phyloP scores from a whole-genome alignment of 2,329 filamentous ascomycete species.

The Conoideocrella luteorostrata region DNA sequence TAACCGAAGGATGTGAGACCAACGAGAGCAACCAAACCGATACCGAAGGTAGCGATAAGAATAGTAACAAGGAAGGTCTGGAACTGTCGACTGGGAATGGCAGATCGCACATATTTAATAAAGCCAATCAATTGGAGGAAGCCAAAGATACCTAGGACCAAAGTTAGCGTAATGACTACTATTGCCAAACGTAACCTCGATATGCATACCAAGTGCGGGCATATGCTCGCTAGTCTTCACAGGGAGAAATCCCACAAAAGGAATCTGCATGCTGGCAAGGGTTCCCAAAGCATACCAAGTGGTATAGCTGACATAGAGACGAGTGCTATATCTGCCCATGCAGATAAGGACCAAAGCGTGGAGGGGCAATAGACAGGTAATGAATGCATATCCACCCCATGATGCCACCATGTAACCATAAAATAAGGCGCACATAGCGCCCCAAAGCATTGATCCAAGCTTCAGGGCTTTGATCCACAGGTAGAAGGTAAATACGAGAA shows the following conservation, averaged over 20 bases:
- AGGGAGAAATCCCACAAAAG: constrained; percentile 94
- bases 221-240: constrained; percentile 98
- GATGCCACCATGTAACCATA: constrained; percentile 99
- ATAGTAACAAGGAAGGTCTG: constrained; percentile 77
- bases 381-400: constrained; percentile 99
- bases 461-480: constrained; percentile 99
- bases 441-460: constrained; percentile 94
- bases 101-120: constrained; percentile 82
- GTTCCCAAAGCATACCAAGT: constrained; percentile 98
- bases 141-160: constrained; percentile 73
- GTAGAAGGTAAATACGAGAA: constrained; percentile 97
- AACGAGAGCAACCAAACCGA: constrained; percentile 70
- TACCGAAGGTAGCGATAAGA: constrained; percentile 65
- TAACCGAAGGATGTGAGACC: constrained; percentile 83
- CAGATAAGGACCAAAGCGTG: constrained; percentile 90
- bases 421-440: constrained; percentile 86
- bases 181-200: constrained; percentile 7
- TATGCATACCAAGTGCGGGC: constrained; percentile 74
- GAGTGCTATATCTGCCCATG: constrained; percentile 93
- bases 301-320: constrained; percentile 92
- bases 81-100: constrained; percentile 88
- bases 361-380: constrained; percentile 91
- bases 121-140: constrained; percentile 90
- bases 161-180: constrained; percentile 13
- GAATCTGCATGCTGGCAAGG: constrained; percentile 97